Base-by-base conservation (phyloP, 331 rosid species). In the Cucumis variabilis region DNA sequence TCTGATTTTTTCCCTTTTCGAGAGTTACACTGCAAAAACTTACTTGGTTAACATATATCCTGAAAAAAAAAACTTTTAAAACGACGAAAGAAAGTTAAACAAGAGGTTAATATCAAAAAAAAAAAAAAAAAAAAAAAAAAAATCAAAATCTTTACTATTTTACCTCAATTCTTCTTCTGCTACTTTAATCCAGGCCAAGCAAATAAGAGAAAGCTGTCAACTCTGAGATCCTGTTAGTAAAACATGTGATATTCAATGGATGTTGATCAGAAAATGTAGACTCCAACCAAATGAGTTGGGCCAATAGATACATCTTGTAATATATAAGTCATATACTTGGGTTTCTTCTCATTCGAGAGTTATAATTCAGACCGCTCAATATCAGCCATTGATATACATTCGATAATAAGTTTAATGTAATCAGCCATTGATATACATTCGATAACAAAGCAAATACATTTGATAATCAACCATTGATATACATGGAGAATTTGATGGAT, bases 131-230 rank as follows among this genome's bases (percentile, higher is more conserved):
- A 3, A 33, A 53, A 3, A 20, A 33, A 53, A 4, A 51, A 79
- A 51, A 9, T 79, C 84, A 50, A 50, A 79, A 78, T 55, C n/a
- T 50, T 50, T 53, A 51, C 68, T 16, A 15, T 75, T 75, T 75
- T 46, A 74, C 60, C 25, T 46, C 82, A 23, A 5, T 27, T 27
- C 58, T 53, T 16, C 44, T 53, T 51, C 58, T 15, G 84, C 67
- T 25, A 78, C 66, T 79, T 9, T 17, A 79, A 17, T 79, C 48
- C 46, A 79, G 67, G 84, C 10, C 83, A 77, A 77, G 83, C 65
- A 77, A 50, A 77, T 77, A 77, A 1, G 83, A 76, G 65, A 50
- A 50, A 24, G 15, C 16, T 50, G 37, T 24, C 65, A 77, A 48
- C 67, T 19, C n/a, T 62, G 11, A 62, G 67, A 77, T 27, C 25